phyloP scores from a whole-genome alignment of 768 basidiomycete genomes.

The Trametopsis cervina region DNA sequence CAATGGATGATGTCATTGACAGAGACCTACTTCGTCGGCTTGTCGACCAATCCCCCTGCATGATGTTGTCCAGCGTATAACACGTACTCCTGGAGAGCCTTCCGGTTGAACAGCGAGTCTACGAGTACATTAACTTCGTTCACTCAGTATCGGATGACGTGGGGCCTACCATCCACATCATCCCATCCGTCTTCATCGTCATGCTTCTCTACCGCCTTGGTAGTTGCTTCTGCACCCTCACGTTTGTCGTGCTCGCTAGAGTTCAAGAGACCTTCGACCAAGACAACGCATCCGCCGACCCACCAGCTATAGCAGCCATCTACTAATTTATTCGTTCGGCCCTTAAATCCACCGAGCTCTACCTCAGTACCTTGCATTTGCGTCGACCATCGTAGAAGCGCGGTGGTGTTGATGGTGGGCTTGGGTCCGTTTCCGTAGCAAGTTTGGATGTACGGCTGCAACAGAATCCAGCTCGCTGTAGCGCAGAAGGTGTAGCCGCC shows the following conservation, averaged over 20 bases:
- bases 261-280: conserved; percentile 54
- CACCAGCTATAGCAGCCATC: conserved; percentile 99
- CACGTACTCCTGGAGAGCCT: conserved; percentile 82
- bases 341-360: conserved; percentile 90
- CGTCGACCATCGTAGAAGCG: conserved; percentile 72
- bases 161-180: conserved; percentile 59
- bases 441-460: conserved; percentile 46
- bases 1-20: neutral
- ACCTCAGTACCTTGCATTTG: conserved; percentile 78
- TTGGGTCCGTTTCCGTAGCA: conserved; percentile 15
- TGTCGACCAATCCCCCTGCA: conserved; percentile 85
- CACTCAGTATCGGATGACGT: neutral
- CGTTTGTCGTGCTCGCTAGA: conserved; percentile 25
- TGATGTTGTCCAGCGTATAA: conserved; percentile 81
- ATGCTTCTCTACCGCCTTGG: neutral
- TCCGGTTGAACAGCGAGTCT: conserved; percentile 49
- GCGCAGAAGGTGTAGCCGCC: conserved; percentile 97
- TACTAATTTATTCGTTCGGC: conserved; percentile 95
- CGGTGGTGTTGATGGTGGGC: conserved; percentile 48
- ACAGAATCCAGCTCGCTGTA: conserved; percentile 74
- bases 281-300: conserved; percentile 83
- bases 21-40: conserved; percentile 79
- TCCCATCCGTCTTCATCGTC: conserved; percentile 45
- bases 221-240: conserved; percentile 48
- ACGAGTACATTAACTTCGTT: neutral